phyloP scores from a whole-genome alignment of 2,329 filamentous ascomycete species.

The Scedosporium boydii region DNA sequence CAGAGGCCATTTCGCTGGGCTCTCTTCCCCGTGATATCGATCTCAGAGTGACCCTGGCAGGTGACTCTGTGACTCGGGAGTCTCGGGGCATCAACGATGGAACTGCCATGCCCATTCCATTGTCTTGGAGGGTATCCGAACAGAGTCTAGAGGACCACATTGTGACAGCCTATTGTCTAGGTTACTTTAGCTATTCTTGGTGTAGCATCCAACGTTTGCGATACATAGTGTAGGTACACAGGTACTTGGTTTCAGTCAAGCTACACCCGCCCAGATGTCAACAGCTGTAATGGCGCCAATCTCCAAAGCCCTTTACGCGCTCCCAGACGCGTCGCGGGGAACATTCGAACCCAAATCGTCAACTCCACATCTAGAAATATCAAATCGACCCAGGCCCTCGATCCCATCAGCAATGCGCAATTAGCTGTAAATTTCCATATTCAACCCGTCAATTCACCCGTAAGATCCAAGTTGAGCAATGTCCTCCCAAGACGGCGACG shows the following conservation, averaged over 20 bases:
- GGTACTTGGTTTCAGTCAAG: not conserved
- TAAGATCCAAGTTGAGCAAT: not conserved
- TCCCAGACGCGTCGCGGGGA: conserved; percentile 3
- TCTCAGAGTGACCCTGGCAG: too few species aligned
- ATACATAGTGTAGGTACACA: not conserved
- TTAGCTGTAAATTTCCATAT: too few species aligned
- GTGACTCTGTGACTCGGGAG: too few species aligned
- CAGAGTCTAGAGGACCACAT: too few species aligned
- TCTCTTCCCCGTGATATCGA: too few species aligned
- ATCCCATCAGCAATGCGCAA: too few species aligned
- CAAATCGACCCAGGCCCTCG: not conserved
- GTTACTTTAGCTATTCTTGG: too few species aligned
- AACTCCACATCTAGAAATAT: not conserved
- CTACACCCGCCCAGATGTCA: not conserved
- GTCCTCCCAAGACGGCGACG: conserved; percentile 1
- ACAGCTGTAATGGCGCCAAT: not conserved
- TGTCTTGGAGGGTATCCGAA: too few species aligned
- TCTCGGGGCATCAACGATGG: too few species aligned
- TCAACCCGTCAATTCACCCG: not conserved
- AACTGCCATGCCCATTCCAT: too few species aligned
- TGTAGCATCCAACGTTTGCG: not conserved
- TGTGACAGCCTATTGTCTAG: too few species aligned
- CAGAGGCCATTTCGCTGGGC: too few species aligned
- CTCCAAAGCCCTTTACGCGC: conserved; percentile 1
- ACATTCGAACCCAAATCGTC: not conserved